phyloP scores from a whole-genome alignment of 2,329 filamentous ascomycete genomes.

The Pseudopyricularia cyperi region DNA sequence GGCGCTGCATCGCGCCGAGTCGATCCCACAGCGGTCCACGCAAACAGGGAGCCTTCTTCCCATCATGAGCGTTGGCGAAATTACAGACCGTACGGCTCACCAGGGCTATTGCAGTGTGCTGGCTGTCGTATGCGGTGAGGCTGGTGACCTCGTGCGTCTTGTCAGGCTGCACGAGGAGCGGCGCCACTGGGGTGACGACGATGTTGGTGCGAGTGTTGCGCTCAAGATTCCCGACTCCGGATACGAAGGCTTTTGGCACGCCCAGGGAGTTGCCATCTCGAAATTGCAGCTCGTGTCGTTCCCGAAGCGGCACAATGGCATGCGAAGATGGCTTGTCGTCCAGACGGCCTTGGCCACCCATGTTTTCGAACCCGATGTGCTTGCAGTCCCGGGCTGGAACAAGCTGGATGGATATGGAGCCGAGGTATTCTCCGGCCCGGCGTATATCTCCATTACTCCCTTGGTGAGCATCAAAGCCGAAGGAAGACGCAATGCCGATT shows the following conservation, averaged over 20 bases:
- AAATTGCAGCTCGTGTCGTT: slow-evolving; percentile 36
- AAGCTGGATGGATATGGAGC: background rate
- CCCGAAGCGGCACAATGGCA: slow-evolving; percentile 18
- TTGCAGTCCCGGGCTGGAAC: slow-evolving; percentile 17
- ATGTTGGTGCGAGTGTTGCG: slow-evolving; percentile 11
- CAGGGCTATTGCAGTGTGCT: slow-evolving; percentile 18
- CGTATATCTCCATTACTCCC: slow-evolving; percentile 41
- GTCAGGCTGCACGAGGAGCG: slow-evolving; percentile 33
- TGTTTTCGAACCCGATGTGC: slow-evolving; percentile 37
- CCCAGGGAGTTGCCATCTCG: slow-evolving; percentile 34
- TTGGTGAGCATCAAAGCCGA: slow-evolving; percentile 37
- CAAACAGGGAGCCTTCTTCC: slow-evolving; percentile 5
- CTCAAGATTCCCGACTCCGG: slow-evolving; percentile 31
- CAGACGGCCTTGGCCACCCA: slow-evolving; percentile 39
- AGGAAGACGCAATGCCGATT: slow-evolving; percentile 46
- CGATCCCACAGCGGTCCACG: background rate
- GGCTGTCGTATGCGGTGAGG: slow-evolving; percentile 40
- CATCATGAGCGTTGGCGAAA: slow-evolving; percentile 44
- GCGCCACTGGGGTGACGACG: slow-evolving; percentile 40
- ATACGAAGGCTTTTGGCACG: slow-evolving; percentile 39
- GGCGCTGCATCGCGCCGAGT: slow-evolving; percentile 8
- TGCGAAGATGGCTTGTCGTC: slow-evolving; percentile 36
- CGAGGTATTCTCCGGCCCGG: slow-evolving; percentile 18
- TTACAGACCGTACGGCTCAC: slow-evolving; percentile 24
- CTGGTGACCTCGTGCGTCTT: slow-evolving; percentile 45